Evolutionary conservation across 139 green algal genomes (phyloP), one percentile per base, ranked within the genome.

Genomic region (Zygnema circumcarinatum): DNA sequence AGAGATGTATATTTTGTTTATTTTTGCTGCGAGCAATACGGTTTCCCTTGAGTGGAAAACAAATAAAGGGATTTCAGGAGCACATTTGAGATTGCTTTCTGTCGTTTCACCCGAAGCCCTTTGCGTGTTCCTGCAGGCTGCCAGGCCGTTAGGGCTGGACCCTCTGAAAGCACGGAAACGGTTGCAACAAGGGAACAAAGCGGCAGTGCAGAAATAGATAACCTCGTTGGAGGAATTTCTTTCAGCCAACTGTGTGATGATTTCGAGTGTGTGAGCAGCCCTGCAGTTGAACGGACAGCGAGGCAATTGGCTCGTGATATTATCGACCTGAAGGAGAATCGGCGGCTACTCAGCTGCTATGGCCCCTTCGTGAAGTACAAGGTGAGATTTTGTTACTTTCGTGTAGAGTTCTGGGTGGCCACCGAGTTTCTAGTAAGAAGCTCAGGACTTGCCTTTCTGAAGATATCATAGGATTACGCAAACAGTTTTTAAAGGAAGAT

Each of bases 251-350:
- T 90, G 22, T 90, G 85, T 73, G 41, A 90, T 38, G 79, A 90
- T n/a, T 90, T 90, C 80, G 79, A 88, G 52, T 90, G 85, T 53
- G 47, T 88, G 22, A 90, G 85, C 85, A 90, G 85, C 52, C 85
- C 85, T 2, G 31, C 78, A 29, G 85, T 90, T 2, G 79, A 88
- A 36, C 54, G 38, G 32, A 90, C 85, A 40, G 85, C 85, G n/a
- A 33, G 83, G 29, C 85, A 74, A 69, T 35, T 90, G 67, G 85
- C 79, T 25, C 29, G 42, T 32, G 85, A 90, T 67, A 90, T 90
- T 53, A 47, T 67, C 42, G 67, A 90, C 29, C 47, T 90, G 38
- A 68, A 69, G 21, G 85, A 90, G 83, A 76, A 81, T 40, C 40
- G 2, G 67, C 1, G 85, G 2, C 39, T 36, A 11, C 35, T 81